phyloP scores from a whole-genome alignment of 768 basidiomycete genomes.

The Gymnopilus junonius region DNA sequence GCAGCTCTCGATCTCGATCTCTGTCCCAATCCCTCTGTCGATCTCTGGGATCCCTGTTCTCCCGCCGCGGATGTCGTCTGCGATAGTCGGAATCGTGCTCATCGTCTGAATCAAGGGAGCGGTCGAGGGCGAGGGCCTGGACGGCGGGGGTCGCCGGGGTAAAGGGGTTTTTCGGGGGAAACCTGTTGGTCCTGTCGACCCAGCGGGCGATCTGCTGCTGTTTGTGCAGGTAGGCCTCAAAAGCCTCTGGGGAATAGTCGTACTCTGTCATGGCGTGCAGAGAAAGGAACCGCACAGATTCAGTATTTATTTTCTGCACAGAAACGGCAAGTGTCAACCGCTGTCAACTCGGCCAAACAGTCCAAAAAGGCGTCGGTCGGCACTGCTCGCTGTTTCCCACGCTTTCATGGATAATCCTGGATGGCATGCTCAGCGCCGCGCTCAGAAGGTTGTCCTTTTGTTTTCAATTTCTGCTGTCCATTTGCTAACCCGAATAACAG shows the following conservation, averaged over 20 bases:
- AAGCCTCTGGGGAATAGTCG: conserved; percentile 62
- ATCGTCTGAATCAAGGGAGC: conserved; percentile 16
- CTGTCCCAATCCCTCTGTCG: conserved; percentile 19
- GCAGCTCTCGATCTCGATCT: conserved; percentile 15
- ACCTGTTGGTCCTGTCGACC: conserved; percentile 39
- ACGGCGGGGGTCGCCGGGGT: conserved; percentile 37
- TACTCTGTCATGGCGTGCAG: conserved; percentile 56
- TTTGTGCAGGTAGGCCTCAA: conserved; percentile 49
- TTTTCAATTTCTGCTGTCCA: conserved; percentile 10
- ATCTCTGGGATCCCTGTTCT: conserved; percentile 7
- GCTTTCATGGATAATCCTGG: conserved; percentile 72
- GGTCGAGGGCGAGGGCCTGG: conserved; percentile 18
- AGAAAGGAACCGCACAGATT: conserved; percentile 11
- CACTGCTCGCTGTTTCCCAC: background rate
- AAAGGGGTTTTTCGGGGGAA: conserved; percentile 30
- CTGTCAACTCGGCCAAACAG: conserved; percentile 17
- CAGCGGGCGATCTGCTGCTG: conserved; percentile 52
- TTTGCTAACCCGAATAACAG: conserved; percentile 19
- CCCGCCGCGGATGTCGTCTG: conserved; percentile 1
- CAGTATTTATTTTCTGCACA: background rate
- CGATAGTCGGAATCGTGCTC: conserved; percentile 9
- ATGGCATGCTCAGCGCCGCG: conserved; percentile 73
- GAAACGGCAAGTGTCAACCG: background rate
- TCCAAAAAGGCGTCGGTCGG: background rate
- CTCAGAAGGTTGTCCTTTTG: conserved; percentile 47